phyloP scores from a whole-genome alignment of 768 basidiomycete species.

The Hygrophorus russula region DNA sequence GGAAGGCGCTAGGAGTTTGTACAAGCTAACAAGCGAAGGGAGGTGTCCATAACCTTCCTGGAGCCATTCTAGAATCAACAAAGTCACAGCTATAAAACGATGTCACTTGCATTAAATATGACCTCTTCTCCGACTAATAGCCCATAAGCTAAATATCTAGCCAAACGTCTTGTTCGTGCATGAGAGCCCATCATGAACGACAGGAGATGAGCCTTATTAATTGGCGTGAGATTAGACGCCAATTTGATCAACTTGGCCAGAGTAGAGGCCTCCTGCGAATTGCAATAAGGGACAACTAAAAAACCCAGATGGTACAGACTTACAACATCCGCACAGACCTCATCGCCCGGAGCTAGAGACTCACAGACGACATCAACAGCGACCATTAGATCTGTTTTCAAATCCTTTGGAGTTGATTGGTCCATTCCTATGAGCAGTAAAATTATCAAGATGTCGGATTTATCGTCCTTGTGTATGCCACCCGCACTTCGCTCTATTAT shows the following conservation, averaged over 20 bases:
- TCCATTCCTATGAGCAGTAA: constrained; percentile 52
- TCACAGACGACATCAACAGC: constrained; percentile 37
- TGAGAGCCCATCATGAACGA: constrained; percentile 41
- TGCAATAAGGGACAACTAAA: neutral
- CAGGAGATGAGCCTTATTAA: constrained; percentile 40
- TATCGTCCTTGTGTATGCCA: constrained; percentile 19
- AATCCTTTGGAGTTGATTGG: constrained; percentile 28
- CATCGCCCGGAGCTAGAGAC: constrained; percentile 22
- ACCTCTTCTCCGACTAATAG: constrained; percentile 24
- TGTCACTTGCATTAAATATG: constrained; percentile 16
- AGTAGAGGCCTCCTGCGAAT: constrained; percentile 33
- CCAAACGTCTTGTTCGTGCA: constrained; percentile 39
- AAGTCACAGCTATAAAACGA: constrained; percentile 2
- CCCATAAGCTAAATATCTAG: constrained; percentile 44
- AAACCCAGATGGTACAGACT: constrained; percentile 5
- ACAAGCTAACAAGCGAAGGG: constrained; percentile 40
- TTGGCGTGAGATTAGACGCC: constrained; percentile 26
- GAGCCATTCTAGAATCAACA: neutral
- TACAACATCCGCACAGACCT: constrained; percentile 18
- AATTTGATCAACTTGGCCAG: constrained; percentile 34
- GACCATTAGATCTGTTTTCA: constrained; percentile 33
- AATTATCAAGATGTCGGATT: constrained; percentile 35
- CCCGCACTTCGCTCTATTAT: neutral
- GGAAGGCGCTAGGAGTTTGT: constrained; percentile 35
- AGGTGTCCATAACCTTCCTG: constrained; percentile 32